phyloP scores from a whole-genome alignment of 768 basidiomycete species.

The Agrocybe chaxingu region DNA sequence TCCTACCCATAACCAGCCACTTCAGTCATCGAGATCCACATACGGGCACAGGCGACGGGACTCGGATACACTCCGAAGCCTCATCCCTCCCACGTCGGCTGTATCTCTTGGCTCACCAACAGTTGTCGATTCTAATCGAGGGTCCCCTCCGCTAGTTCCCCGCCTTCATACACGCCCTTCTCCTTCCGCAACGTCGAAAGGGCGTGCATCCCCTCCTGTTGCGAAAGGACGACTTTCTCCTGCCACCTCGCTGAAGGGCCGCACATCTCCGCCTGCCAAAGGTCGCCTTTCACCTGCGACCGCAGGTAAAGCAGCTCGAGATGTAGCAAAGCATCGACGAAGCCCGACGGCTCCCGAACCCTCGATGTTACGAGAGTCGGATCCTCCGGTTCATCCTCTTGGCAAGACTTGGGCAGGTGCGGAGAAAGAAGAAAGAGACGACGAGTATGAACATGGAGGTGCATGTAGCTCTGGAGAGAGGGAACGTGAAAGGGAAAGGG shows the following conservation, averaged over 20 bases:
- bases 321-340: conserved; percentile 49
- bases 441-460: conserved; percentile 25
- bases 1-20: conserved; percentile 25
- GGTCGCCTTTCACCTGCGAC: conserved; percentile 29
- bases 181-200: conserved; percentile 23
- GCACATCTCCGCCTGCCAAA: conserved; percentile 20
- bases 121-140: conserved; percentile 36
- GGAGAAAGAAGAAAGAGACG: conserved; percentile 38
- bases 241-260: conserved; percentile 19
- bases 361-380: conserved; percentile 30
- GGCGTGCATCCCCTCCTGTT: conserved; percentile 31
- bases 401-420: conserved; percentile 40
- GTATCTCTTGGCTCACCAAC: conserved; percentile 46
- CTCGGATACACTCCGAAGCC: conserved; percentile 66
- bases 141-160: conserved; percentile 14
- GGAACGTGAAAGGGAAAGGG: conserved; percentile 30
- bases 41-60: conserved; percentile 65
- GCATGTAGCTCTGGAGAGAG: conserved; percentile 32
- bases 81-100: conserved; percentile 33
- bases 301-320: conserved; percentile 23
- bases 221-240: conserved; percentile 17
- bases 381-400: conserved; percentile 18
- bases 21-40: conserved; percentile 19
- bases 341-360: conserved; percentile 71
- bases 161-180: conserved; percentile 20